Conservation (phyloP, 352 stramenopile genomes). For the Phytophthora constricta region DNA sequence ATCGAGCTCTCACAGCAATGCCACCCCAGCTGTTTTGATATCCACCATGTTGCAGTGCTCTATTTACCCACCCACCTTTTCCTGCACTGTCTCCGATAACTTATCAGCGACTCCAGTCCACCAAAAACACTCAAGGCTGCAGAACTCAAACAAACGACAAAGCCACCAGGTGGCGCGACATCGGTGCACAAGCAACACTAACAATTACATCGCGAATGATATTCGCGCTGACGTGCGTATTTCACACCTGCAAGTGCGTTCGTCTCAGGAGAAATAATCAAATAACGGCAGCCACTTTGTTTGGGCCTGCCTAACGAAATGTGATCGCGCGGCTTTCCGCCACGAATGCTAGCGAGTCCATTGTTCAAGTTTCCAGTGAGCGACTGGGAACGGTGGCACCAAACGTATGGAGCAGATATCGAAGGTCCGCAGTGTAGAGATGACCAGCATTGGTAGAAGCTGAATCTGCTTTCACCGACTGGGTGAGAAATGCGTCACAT, state of each 20-base stretch:
- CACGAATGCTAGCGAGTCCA: not conserved
- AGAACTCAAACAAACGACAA: not conserved
- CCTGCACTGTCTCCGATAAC: not conserved
- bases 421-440: not conserved
- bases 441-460: no score
- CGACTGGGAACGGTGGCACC: not conserved
- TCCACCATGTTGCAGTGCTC: no score
- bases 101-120: no score
- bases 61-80: no score
- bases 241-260: constrained; percentile 11
- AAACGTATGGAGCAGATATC: not conserved
- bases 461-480: no score
- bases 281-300: constrained; percentile 21
- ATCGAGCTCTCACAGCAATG: not conserved
- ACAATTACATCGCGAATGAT: not conserved
- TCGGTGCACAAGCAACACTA: not conserved
- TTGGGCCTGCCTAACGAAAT: not conserved
- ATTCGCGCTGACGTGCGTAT: constrained; percentile 20
- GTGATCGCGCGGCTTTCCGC: not conserved
- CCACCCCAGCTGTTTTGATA: not conserved
- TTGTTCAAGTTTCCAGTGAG: not conserved
- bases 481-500: no score
- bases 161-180: not conserved
- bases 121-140: no score
- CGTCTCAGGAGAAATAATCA: constrained; percentile 8